Evolutionary conservation across 257 asterid genomes (phyloP).

Genomic region (Striga asiatica): DNA sequence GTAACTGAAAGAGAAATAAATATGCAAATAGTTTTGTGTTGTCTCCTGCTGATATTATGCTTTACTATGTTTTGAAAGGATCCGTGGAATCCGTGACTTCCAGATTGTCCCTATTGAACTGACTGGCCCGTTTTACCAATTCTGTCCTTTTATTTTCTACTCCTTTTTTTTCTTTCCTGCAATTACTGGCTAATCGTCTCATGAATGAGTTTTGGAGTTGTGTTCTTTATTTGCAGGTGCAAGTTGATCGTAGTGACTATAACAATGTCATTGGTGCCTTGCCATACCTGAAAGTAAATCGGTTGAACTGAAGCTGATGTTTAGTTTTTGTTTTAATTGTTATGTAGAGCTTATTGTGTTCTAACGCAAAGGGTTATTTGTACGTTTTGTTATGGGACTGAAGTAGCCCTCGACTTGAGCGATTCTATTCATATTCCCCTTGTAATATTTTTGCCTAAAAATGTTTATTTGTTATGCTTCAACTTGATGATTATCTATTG

Average conservation of each 20-base stretch:
- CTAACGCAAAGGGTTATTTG: neutral
- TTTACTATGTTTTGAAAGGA: neutral
- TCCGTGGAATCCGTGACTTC: neutral
- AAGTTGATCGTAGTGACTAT: slow-evolving; percentile 89
- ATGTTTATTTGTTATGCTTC: too few species aligned
- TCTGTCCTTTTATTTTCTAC: neutral
- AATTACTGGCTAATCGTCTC: neutral
- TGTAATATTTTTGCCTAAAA: slow-evolving; percentile 9
- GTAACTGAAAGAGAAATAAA: neutral
- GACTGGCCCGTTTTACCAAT: neutral
- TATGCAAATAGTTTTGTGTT: neutral
- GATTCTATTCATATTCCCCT: neutral
- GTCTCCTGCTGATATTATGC: neutral
- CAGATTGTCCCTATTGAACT: neutral
- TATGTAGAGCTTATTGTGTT: slow-evolving; percentile 19
- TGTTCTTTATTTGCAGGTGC: slow-evolving; percentile 36
- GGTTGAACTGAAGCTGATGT: slow-evolving; percentile 40
- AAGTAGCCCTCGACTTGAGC: slow-evolving; percentile 8
- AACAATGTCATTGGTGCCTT: slow-evolving; percentile 86
- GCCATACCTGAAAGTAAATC: slow-evolving; percentile 88
- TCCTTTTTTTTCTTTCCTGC: neutral
- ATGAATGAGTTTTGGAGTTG: neutral
- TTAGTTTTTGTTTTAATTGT: neutral
- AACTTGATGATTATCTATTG: too few species aligned
- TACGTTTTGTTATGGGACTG: neutral